Evolutionary conservation across 768 basidiomycete species (phyloP), one percentile per base, ranked within the genome.

Genomic region (Lactarius hengduanensis): DNA sequence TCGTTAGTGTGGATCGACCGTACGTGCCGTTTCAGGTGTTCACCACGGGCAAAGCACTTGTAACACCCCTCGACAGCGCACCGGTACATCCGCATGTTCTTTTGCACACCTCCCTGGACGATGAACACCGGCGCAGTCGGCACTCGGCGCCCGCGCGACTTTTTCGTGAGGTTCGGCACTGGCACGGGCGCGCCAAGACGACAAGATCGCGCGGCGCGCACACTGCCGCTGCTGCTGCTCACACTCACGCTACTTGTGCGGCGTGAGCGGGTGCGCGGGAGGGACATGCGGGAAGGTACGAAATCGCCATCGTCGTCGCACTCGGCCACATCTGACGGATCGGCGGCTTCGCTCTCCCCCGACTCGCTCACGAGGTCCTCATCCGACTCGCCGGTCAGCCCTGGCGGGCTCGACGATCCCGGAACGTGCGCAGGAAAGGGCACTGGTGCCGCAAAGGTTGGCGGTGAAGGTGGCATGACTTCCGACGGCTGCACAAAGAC

Each of bases 1-100:
- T 95, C 93, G 76, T 94, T 85, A 28, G 94, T 94, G 77, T 96
- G 94, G 62, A 96, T 93, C 72, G 89, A 90, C 71, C 92, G 78
- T 47, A 95, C 84, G 75, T 96, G 94, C 69, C 94, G 80, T 81
- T 95, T 95, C 69, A 96, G 78, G 75, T 96, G 94, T 77, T 96
- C 94, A 26, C 90, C 89, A 36, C 94, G 82, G 41, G 89, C 87
- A 76, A 96, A 96, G 71, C 88, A 90, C 78, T 94, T 94, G 53
- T 89, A 90, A 75, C 94, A 96, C 6, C 87, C 92, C 18, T 84
- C 83, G 32, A 94, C 92, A 65, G 84, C 83, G 79, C 93, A 95
- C 57, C 84, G 79, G 75, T 92, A 92, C 57, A 72, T 74, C 50
- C 79, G 73, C 63, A 72, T 64, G 67, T 72, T 73, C 71, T 75